Evolutionary conservation across 2,329 filamentous ascomycete genomes (phyloP).

Genomic region (Cladosporium sp.): DNA sequence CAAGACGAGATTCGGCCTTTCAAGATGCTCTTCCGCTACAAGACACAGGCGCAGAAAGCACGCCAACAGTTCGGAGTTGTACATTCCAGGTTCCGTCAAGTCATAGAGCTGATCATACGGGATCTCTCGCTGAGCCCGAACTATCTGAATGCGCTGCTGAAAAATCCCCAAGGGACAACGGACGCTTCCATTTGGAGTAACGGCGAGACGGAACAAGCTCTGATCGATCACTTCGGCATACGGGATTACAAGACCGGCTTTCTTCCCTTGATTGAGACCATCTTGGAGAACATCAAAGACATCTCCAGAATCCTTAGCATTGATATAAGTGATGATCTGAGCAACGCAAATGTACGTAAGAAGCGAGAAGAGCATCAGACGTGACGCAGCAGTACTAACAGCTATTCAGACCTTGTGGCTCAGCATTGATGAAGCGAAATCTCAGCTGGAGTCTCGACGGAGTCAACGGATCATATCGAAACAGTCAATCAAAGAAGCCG

Average conservation of each 20-base stretch:
- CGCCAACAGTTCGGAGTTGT: background rate
- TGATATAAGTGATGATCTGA: background rate
- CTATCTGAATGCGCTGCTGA: background rate
- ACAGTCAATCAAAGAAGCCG: background rate
- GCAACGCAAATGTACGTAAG: background rate
- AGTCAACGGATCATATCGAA: background rate
- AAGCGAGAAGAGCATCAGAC: background rate
- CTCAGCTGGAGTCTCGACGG: background rate
- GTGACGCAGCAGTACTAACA: background rate
- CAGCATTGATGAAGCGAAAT: background rate
- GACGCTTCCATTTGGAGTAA: background rate
- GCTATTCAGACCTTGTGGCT: background rate
- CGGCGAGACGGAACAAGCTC: background rate
- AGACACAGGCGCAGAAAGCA: background rate
- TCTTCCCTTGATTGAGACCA: background rate
- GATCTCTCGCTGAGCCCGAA: background rate
- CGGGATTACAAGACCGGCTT: background rate
- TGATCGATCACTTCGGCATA: slow-evolving; percentile 2
- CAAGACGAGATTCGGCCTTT: background rate
- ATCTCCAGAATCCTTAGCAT: background rate
- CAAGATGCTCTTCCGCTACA: background rate
- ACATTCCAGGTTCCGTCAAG: background rate
- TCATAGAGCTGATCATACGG: background rate
- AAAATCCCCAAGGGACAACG: background rate
- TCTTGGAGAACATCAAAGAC: background rate